Evolutionary conservation across 768 basidiomycete species (phyloP), one percentile per base, ranked within the genome.

Genomic region (Sarcomyxa edulis): DNA sequence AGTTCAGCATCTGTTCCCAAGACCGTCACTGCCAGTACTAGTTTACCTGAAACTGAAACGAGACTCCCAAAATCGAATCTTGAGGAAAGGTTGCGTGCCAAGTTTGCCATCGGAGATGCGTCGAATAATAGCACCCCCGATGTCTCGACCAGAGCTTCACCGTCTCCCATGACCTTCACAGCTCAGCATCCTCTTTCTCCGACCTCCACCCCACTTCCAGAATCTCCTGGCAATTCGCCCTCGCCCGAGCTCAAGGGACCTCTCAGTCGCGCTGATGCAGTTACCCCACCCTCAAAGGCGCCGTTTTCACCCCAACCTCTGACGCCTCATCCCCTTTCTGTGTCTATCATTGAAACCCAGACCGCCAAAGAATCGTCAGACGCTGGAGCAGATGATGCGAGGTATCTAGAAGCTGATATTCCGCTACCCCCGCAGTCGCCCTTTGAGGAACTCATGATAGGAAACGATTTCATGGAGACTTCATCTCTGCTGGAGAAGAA

Each of bases 31-130:
- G 20, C 53, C 44, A 44, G 38, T 14, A 47, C 44, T 26, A 44
- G 20, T 37, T 24, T 33, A 22, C 39, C 38, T 6, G 43, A 41
- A 23, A 29, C 16, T 10, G 39, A 35, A 7, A 35, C 37, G 21
- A 32, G 55, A 12, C 37, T 54, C 35, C 59, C 67, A 32, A 82
- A 84, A 52, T 66, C 72, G 6, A 83, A 72, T 16, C 64, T 90
- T 2, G 88, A 90, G 59, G 87, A 90, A 42, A 69, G 88, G 31
- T 64, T 90, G n/a, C 74, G 81, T 28, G 73, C 64, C 20, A 69
- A 72, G 19, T 72, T 80, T 48, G 68, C 71, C 15, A 68, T 71
- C 36, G 75, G 71, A 14, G 84, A 87, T 14, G 62, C 68, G 9
- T 74, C 75, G 7, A 63, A 56, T 40, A 43, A 59, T 14, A 62